Base-by-base conservation (phyloP, 306 rosid genomes). In the Quercus wislizeni region DNA sequence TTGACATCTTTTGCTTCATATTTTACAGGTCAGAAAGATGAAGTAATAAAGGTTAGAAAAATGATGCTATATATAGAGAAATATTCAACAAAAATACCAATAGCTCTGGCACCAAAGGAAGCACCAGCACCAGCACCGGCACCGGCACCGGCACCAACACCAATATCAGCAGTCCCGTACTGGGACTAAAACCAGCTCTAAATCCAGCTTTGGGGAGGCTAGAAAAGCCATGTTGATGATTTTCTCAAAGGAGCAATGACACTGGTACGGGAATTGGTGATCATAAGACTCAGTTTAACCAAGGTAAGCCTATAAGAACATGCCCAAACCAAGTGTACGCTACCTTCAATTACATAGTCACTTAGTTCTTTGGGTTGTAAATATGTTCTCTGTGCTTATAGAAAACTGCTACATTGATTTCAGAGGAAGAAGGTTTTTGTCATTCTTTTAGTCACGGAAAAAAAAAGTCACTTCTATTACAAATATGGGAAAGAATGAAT, bases 11-110 rank as follows among this genome's bases (percentile, higher is more conserved):
- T 56, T 69, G 4, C 21, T 68, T 73, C 55, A 9, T 76, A 84
- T 58, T 86, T 77, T 83, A 76, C 87, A 92, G 98, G 80, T 59
- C 83, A 81, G 82, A 52, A 49, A 70, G 57, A 31, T 18, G 87
- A 75, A 62, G 88, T 58, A 81, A 76, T 76, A 69, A 72, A 79
- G 85, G 84, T 73, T 2, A 81, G 97, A 77, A 92, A 83, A 90
- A 76, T 87, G 86, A 77, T 83, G 61, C 82, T 83, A 1, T 77
- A 69, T 78, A 81, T 74, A 5, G 69, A 83, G 71, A 81, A 82
- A 18, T 33, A 46, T 73, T 35, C 27, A 43, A 41, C 12, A 63
- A 82, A 28, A 79, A 38, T 70, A 46, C 71, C 86, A 6, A 67
- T 41, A 38, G 55, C 71, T 5, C 51, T 38, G 59, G 56, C 79